phyloP scores from a whole-genome alignment of 495 filamentous ascomycete genomes.

The Aspergillus mulundensis region DNA sequence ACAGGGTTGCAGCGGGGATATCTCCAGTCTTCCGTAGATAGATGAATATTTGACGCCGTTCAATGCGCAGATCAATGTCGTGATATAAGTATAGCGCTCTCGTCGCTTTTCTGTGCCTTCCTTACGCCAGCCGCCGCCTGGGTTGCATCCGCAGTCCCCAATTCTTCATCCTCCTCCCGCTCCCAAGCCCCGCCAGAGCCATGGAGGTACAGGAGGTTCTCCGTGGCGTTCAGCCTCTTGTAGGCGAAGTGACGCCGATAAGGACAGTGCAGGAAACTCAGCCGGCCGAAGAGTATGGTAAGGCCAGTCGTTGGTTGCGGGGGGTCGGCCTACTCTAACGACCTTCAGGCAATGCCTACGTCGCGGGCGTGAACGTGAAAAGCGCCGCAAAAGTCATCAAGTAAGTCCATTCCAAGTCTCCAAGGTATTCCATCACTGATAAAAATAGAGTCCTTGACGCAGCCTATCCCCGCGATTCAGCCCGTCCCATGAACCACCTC shows the following conservation, averaged over 20 bases:
- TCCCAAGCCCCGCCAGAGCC: neutral
- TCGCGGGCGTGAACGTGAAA: constrained; percentile 43
- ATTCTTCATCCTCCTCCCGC: neutral
- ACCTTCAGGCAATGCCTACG: constrained; percentile 36
- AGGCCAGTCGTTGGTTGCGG: neutral
- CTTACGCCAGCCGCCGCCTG: neutral
- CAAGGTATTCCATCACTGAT: neutral
- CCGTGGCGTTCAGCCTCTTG: constrained; percentile 24
- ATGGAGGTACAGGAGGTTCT: constrained; percentile 29
- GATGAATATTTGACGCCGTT: neutral
- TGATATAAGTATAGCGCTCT: neutral
- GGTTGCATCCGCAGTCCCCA: neutral
- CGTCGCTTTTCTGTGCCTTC: neutral
- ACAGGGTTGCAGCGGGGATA: constrained; percentile 19
- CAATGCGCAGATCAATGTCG: neutral
- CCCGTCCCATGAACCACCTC: constrained; percentile 68
- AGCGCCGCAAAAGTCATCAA: constrained; percentile 45
- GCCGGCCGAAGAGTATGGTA: constrained; percentile 38
- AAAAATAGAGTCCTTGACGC: constrained; percentile 36
- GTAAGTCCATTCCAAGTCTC: constrained; percentile 22
- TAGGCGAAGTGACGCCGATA: constrained; percentile 33
- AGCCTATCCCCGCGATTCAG: constrained; percentile 51
- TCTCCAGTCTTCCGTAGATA: neutral
- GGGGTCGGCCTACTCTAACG: neutral
- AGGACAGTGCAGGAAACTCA: constrained; percentile 40